These are phyloP conservation scores for Hanseniaspora singularis DNA, from an alignment of 805 yeast genomes.

Conservation along the genomic window DNA sequence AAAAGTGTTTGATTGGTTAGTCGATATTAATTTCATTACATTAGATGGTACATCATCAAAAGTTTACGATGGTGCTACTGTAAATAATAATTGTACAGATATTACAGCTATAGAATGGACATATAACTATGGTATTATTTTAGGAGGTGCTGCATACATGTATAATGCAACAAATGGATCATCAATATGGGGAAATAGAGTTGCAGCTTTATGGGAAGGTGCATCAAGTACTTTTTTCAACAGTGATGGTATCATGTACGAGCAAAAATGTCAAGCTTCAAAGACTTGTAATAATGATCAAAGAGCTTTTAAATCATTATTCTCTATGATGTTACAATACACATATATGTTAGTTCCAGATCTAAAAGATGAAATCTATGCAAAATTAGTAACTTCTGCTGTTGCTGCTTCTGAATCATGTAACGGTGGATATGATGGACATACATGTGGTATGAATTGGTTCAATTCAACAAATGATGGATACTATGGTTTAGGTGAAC, in stretches of 20 bases:
- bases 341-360: constrained; percentile 45
- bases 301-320: constrained; percentile 58
- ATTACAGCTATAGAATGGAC: constrained; percentile 57
- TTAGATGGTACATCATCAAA: constrained; percentile 26
- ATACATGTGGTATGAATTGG: constrained; percentile 70
- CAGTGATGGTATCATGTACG: constrained; percentile 42
- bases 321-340: constrained; percentile 49
- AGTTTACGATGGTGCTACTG: constrained; percentile 59
- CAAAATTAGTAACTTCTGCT: constrained; percentile 40
- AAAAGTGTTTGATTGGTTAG: constrained; percentile 71
- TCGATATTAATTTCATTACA: constrained; percentile 37
- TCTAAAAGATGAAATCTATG: constrained; percentile 33
- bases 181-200: constrained; percentile 39
- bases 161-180: constrained; percentile 53
- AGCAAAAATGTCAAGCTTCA: constrained; percentile 45
- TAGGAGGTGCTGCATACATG: constrained; percentile 64
- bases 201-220: constrained; percentile 35
- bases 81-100: constrained; percentile 46
- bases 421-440: constrained; percentile 60
- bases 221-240: constrained; percentile 40
- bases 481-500: constrained; percentile 64
- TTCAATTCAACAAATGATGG: constrained; percentile 46
- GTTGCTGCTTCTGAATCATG: constrained; percentile 59
- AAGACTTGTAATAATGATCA: constrained; percentile 60
- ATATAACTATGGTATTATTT: constrained; percentile 66